phyloP scores from a whole-genome alignment of 768 basidiomycete species.

The Rhodotorula toruloides region DNA sequence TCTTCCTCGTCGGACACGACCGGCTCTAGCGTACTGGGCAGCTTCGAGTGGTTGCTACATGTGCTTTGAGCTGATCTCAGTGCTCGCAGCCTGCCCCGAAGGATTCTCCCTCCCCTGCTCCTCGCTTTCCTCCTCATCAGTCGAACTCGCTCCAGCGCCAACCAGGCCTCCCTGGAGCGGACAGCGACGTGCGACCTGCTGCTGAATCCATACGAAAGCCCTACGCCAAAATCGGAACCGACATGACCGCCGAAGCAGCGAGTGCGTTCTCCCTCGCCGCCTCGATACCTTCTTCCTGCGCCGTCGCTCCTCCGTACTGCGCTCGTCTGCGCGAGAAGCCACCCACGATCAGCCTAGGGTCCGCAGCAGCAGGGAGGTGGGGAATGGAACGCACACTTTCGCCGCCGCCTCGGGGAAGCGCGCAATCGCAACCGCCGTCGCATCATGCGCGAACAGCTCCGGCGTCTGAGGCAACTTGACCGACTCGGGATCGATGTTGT shows the following conservation, averaged over 20 bases:
- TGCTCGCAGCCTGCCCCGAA: no score
- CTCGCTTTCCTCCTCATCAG: no score
- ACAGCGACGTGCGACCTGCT: no score
- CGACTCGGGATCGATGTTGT: constrained; percentile 5
- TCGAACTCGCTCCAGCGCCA: no score
- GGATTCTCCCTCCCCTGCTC: no score
- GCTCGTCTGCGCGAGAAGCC: neutral
- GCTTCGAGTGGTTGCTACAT: no score
- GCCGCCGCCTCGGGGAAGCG: neutral
- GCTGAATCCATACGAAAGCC: no score
- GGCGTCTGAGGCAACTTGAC: constrained; percentile 9
- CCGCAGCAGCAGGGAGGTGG: neutral
- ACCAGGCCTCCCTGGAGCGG: neutral
- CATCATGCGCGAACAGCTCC: constrained; percentile 9
- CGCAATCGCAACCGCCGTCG: neutral
- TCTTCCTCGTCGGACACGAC: no score
- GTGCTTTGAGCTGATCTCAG: no score
- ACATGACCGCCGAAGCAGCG: neutral
- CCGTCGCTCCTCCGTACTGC: neutral
- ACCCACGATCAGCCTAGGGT: neutral
- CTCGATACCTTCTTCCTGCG: neutral
- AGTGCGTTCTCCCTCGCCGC: neutral
- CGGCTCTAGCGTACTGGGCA: no score
- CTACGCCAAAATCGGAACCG: neutral
- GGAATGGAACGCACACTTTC: neutral